phyloP scores from a whole-genome alignment of 345 rosid species.

The Corymbia maculata region DNA sequence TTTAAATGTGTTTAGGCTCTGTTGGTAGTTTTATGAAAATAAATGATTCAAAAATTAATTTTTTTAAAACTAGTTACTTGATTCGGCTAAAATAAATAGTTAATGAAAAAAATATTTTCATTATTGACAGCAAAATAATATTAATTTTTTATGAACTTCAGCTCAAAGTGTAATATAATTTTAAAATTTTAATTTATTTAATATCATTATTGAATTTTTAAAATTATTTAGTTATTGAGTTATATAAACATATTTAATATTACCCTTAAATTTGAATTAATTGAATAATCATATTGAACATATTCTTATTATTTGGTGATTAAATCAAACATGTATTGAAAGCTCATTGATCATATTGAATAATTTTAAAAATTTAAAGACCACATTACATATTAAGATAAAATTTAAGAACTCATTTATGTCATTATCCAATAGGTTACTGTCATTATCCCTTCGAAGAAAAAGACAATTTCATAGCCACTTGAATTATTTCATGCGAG shows the following conservation, averaged over 20 bases:
- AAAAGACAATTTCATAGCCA: neutral
- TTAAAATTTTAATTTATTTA: rapidly evolving
- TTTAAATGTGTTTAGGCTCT: neutral
- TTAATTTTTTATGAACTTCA: rapidly evolving
- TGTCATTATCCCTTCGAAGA: neutral
- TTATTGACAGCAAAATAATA: too few species aligned
- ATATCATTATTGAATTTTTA: rapidly evolving
- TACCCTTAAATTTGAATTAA: too few species aligned
- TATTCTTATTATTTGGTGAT: rapidly evolving
- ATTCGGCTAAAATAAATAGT: too few species aligned
- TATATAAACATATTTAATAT: rapidly evolving
- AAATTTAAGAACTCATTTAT: rapidly evolving
- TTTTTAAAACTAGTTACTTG: rapidly evolving
- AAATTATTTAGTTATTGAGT: rapidly evolving
- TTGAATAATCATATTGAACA: rapidly evolving
- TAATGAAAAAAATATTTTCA: too few species aligned
- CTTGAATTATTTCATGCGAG: neutral
- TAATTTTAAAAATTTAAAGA: too few species aligned
- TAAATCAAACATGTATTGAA: rapidly evolving
- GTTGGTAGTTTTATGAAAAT: rapidly evolving
- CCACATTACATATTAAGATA: too few species aligned
- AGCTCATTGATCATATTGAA: too few species aligned
- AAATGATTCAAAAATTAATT: too few species aligned
- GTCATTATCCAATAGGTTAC: rapidly evolving
- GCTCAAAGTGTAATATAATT: rapidly evolving